Base-by-base conservation (phyloP, 495 filamentous ascomycete species). In the Tuber calosporum region DNA sequence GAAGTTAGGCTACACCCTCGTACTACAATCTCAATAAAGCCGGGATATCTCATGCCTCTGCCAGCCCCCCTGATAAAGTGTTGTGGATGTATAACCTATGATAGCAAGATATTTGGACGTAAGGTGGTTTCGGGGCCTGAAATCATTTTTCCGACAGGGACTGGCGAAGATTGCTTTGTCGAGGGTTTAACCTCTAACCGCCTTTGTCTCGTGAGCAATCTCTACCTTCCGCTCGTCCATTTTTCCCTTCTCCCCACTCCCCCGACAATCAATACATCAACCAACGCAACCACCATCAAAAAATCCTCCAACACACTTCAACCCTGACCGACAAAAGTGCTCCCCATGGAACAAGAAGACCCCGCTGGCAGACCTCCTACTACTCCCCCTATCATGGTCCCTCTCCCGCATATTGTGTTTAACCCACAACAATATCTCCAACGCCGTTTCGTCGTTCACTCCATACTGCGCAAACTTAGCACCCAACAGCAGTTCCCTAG, bases 401-500 rank as follows among this genome's bases (percentile, higher is more conserved):
- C 13, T 15, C 53, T 34, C 53, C 74, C 79, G 8, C 58, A 53
- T 5, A 39, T 80, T 11, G 41, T 70, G 17, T 81, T 81, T 67
- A 69, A 74, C 7, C 80, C 80, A 5, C 77, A 77, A 4, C 80
- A 79, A 53, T 79, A 69, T 30, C 40, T 81, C 1, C 79, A 81
- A 53, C 76, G 80, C 3, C 79, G 80, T 1, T 72, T 42, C 11
- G 66, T 69, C 6, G 66, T 81, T 20, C 75, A 82, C n/a, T 53
- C 69, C 0, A 69, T 79, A 38, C 70, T 81, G 1, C 62, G 45
- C 8, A 72, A 69, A 4, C 34, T 79, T 20, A 68, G 71, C 39
- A 36, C 58, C 6, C 67, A 68, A 15, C 38, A 73, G 1, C 42
- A 73, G 15, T 69, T 81, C 40, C 19, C 41, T 3, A 74, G 76